Evolutionary conservation across 306 rosid genomes (phyloP), one percentile per base, ranked within the genome.

Genomic region (Prunus mume): DNA sequence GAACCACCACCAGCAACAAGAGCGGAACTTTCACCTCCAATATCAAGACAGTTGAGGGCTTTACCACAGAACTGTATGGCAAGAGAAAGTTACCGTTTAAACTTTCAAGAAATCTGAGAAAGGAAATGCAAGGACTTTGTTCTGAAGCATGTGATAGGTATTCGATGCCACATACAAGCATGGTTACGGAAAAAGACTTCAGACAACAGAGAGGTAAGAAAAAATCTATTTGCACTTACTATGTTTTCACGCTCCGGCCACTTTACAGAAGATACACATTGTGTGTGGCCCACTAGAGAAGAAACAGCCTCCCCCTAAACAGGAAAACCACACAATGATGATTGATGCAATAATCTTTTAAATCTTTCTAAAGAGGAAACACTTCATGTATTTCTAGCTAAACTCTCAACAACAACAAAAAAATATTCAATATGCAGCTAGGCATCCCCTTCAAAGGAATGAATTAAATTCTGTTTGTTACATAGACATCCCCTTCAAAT

Each of bases 271-370:
- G 97, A 92, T 30, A 95, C 97, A 3, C 89, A 87, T 82, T 95
- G 99, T n/a, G 96, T 85, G 84, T 90, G 99, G 69, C 97, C 97
- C 56, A 80, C 91, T 57, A 95, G 90, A 68, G 99, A 85, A 74
- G 97, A 82, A 54, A 81, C 76, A 58, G 97, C 88, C 69, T 84
- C 90, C 50, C 90, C 99, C 96, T 95, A 50, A 28, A 17, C 9
- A 50, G 13, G 5, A 25, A 6, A 1, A 28, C 13, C 45, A 15
- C 45, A 69, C 8, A 17, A 34, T 1, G 20, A 7, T 1, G 45
- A 15, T 6, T 15, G 55, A 38, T 66, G 19, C 56, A 22, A 14
- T 55, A 34, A 67, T 17, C 70, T 14, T 6, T 38, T 5, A 54
- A 14, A 67, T 17, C 43, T 50, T 18, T 14, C 43, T 64, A 34